Percentiles rank a stretch among this genome's conserved stretches.
Evolutionary conservation across 2,329 filamentous ascomycete genomes (phyloP).

Genomic region (Aspergillus fijiensis): DNA sequence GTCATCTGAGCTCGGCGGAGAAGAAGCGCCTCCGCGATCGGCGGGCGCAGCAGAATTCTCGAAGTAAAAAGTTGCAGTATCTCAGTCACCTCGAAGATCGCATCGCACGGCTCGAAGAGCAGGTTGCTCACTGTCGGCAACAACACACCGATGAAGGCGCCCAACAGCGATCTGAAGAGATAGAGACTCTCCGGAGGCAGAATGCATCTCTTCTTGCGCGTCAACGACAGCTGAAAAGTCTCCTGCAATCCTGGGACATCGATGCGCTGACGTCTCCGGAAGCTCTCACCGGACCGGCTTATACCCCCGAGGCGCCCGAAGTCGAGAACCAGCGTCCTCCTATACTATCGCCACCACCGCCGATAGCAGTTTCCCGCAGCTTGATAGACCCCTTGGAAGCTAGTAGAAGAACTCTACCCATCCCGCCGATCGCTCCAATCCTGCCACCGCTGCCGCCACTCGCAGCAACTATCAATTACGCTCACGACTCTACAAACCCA

Average conservation of each 20-base stretch:
- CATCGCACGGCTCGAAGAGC: conserved; percentile 19
- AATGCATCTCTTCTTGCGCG: conserved; percentile 23
- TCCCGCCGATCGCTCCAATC: background rate
- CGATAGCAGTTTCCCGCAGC: background rate
- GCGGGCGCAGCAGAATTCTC: conserved; percentile 28
- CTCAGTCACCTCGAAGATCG: conserved; percentile 20
- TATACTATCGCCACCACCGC: background rate
- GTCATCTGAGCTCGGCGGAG: background rate
- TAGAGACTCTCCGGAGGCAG: conserved; percentile 23
- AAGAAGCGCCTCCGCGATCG: conserved; percentile 28
- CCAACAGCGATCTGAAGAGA: conserved; percentile 20
- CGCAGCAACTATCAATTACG: background rate
- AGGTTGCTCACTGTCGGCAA: conserved; percentile 25
- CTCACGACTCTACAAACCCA: background rate
- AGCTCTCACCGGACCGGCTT: background rate
- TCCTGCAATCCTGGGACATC: conserved; percentile 26
- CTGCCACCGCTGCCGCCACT: background rate
- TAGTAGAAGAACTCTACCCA: background rate
- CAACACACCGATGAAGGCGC: conserved; percentile 23
- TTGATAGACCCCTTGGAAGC: background rate
- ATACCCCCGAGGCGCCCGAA: background rate
- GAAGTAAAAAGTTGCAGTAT: conserved; percentile 25
- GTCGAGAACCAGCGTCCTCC: background rate
- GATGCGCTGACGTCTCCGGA: background rate
- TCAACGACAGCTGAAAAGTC: conserved; percentile 17